Base-by-base conservation (phyloP, 2,329 filamentous ascomycete genomes). In the Cladosporium sphaerospermum region DNA sequence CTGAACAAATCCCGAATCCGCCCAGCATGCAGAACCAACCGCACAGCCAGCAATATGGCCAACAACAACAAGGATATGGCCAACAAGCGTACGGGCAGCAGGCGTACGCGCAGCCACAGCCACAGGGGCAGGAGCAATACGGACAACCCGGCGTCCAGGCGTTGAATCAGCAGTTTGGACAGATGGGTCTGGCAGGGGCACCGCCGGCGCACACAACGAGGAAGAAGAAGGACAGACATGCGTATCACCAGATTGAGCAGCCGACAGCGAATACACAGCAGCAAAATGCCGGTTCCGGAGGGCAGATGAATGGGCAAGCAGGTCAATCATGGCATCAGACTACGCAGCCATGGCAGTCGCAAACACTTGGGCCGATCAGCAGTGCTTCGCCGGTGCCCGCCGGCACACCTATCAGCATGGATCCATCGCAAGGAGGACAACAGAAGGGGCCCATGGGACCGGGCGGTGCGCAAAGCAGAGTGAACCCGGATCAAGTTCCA, bases 181-280 rank as follows among this genome's bases (percentile, higher is more conserved):
- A 83, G 56, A 81, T 95, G 79, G 84, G 78, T 39, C 74, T 95
- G 60, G 82, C 72, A 54, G 78, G 65, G 56, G 72, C 68, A 36
- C 68, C 62, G 56, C 69, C 69, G 16, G 69, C 69, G 18, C 40
- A 42, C 55, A 69, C 69, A 59, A 74, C 82, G 36, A 71, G 74
- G 47, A 86, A 78, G 70, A 97, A 96, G 82, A 96, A 96, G 79
- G 87, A 96, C 69, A 83, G 89, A 55, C 92, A 97, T 72, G 92
- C 91, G 58, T 88, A 95, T 70, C 92, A 97, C 70, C 85, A 83
- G 37, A 82, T 97, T 50, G 89, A 92, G 59, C 82, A 87, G 18
- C 78, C 84, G 10, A 77, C 77, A 4, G 82, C 83, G 46, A 83
- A 82, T 33, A 31, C 37, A 9, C 45, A 47, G 53, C 55, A 52